Base-by-base conservation (phyloP, 148 eudicot genomes). In the Cornus florida region DNA sequence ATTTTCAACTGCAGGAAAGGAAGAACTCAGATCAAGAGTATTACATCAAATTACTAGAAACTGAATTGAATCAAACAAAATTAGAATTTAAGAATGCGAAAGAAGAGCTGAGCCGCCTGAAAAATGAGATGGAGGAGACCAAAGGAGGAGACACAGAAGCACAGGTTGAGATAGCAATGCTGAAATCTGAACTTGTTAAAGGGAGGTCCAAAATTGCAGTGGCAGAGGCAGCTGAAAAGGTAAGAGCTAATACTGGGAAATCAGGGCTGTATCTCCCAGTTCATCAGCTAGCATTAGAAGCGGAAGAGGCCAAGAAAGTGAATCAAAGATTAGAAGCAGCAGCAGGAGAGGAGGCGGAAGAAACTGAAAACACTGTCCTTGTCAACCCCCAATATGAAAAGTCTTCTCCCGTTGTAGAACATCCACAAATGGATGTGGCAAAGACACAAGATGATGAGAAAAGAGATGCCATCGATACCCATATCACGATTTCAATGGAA, bases 151-250 rank as follows among this genome's bases (percentile, higher is more conserved):
- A 76, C 41, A 73, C 48, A 5, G 83, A 76, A 17, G 82, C 82
- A 28, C 82, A 84, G 73, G 79, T 84, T 19, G 87, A 81, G 73
- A 75, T 84, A 70, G 84, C 84, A 38, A 75, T 84, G 31, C 48
- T 78, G 75, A 70, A 84, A 71, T 78, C 78, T 56, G 82, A 84
- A 64, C 76, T 84, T 11, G 82, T 81, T 31, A 78, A 74, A 75
- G 87, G 74, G 73, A 71, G 80, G 70, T 81, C 87, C 6, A 81
- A 59, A 65, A 73, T 73, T 28, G 84, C 82, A 1, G 84, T 82
- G 5, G 77, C 82, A 12, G 87, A 81, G 60, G 87, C 82, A 50
- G 82, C 80, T 32, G 87, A 81, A 43, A 43, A 43, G n/a, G 60
- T 35, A 69, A 53, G 76, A 57, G 82, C 80, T 19, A 59, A 74